Evolutionary conservation across 129 eudicot genomes (phyloP).

Genomic region (Pittosporum tobira): DNA sequence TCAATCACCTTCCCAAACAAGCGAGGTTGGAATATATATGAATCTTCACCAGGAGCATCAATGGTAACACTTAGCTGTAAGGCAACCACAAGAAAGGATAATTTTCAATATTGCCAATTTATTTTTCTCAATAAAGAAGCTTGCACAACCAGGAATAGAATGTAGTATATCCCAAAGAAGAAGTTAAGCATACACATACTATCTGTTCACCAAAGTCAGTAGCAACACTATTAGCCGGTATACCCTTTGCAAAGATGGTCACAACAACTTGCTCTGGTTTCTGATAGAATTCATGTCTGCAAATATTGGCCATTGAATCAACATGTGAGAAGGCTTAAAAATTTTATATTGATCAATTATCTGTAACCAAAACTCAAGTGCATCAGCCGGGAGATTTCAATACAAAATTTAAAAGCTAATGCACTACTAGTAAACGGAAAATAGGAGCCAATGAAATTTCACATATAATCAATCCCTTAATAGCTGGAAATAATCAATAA

Average conservation of each 20-base stretch:
- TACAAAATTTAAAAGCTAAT: no score
- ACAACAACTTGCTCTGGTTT: conserved; percentile 65
- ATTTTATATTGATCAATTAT: not conserved
- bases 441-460: no score
- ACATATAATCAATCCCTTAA: not conserved
- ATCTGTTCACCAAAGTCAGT: conserved; percentile 62
- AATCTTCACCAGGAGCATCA: conserved; percentile 41
- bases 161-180: not conserved
- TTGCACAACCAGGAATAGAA: not conserved
- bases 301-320: not conserved
- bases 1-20: conserved; percentile 54
- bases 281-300: conserved; percentile 65
- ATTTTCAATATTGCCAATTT: not conserved
- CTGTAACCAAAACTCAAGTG: no score
- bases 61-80: conserved; percentile 52
- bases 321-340: not conserved
- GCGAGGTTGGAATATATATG: conserved; percentile 41
- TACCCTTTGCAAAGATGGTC: conserved; percentile 51
- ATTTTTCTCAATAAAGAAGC: not conserved
- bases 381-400: no score
- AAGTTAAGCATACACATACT: conserved; percentile 13
- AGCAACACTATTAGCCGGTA: conserved; percentile 37
- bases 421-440: no score
- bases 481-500: not conserved
- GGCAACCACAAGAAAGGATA: conserved; percentile 3